Evolutionary conservation across 306 rosid species (phyloP), one percentile per base, ranked within the genome.

Genomic region (Quillaja saponaria): DNA sequence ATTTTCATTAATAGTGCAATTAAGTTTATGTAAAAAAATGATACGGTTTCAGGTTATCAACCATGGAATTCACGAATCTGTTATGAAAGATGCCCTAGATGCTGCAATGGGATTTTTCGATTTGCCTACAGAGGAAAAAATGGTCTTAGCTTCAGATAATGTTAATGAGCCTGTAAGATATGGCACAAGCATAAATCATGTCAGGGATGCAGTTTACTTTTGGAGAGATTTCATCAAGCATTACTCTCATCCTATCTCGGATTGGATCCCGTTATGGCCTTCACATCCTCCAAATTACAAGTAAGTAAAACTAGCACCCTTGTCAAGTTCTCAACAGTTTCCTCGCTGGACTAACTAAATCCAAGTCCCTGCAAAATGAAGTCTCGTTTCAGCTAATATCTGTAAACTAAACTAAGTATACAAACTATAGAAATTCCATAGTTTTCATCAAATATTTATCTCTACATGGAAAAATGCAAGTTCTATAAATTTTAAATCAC

Each of bases 151-250:
- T 37, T 84, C 90, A 37, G 76, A 75, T 38, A 70, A 67, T 66
- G 72, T 78, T 61, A 78, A 68, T 51, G 71, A 60, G 55, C 90
- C 86, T 0, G 78, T 77, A 1, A 75, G 90, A 42, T 84, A 80
- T 63, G 90, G 84, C 19, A 80, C 90, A 37, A 80, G 85, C 47
- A 28, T 80, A 13, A 80, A 78, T 20, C 85, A 77, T 38, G 78
- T 58, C 5, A 28, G 4, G n/a, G 86, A 84, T 59, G 65, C 61
- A 65, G 58, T 78, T 33, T 63, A 47, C 53, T 84, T 68, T 48
- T 84, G 86, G 90, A 84, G 90, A 66, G 79, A 80, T 69, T 84
- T 83, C 78, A 65, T 84, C 67, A 80, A 80, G 57, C 83, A 77
- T 39, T 83, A 83, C 68, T 61, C 85, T 46, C 71, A 77, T 68